phyloP scores from a whole-genome alignment of 768 basidiomycete species.

The Mycena vitilis region DNA sequence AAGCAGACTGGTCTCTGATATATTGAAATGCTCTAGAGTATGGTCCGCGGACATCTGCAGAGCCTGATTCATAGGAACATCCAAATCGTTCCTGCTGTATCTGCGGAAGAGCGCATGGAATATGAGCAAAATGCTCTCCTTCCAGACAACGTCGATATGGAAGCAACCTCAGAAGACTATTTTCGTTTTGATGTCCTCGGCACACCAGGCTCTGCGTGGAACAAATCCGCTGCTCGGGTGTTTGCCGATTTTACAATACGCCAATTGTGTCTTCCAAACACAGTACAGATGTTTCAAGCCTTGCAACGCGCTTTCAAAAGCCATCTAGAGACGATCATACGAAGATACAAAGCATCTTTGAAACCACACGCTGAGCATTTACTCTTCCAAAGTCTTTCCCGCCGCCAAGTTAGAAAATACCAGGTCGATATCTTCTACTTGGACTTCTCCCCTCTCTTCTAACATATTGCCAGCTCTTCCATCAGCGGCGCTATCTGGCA shows the following conservation, averaged over 20 bases:
- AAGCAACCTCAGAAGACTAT: slow-evolving; percentile 13
- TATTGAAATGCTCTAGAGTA: background rate
- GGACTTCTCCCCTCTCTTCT: no score
- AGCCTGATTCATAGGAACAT: background rate
- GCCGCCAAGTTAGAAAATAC: slow-evolving; percentile 11
- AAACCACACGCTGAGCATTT: background rate
- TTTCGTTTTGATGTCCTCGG: slow-evolving; percentile 21
- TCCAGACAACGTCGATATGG: background rate
- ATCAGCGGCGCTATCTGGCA: slow-evolving; percentile 15
- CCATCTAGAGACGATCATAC: slow-evolving; percentile 14
- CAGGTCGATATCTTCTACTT: background rate
- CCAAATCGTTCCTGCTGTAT: background rate
- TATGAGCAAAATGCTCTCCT: background rate
- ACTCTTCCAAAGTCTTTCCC: background rate
- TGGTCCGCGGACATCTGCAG: background rate
- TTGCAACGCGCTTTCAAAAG: slow-evolving; percentile 1
- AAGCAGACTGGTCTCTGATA: background rate
- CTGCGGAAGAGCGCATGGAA: background rate
- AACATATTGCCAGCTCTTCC: slow-evolving; percentile 12
- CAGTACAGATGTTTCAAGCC: slow-evolving; percentile 3
- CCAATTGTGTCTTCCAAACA: slow-evolving; percentile 9
- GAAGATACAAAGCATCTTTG: background rate
- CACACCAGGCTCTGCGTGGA: slow-evolving; percentile 3
- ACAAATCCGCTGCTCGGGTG: slow-evolving; percentile 20
- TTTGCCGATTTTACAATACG: slow-evolving; percentile 17